Base-by-base conservation (phyloP, 2,329 filamentous ascomycete species). In the Aaosphaeria arxii region DNA sequence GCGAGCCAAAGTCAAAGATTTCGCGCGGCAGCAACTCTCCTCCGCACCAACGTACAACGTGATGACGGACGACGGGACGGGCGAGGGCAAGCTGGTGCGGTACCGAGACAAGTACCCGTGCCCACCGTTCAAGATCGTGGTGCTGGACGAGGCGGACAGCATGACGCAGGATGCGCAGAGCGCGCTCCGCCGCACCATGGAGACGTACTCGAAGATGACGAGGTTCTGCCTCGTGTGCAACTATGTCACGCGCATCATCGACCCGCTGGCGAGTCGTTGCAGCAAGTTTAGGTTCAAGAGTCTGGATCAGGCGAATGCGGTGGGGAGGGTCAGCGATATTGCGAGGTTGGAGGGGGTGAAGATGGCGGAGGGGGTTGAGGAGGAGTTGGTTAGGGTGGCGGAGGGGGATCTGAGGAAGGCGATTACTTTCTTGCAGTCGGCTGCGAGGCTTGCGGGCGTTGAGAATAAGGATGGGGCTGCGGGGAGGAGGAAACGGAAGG, bases 131-230 rank as follows among this genome's bases (percentile, higher is more conserved):
- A 99, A 99, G 76, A 96, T 99, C 67, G 92, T 99, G 66, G 90
- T 99, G 52, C 84, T 99, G 50, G 94, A 99, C 72, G 94, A 99
- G 75, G 94, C 94, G 58, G 94, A 99, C 70, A 94, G 88, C 58
- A 97, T 99, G 92, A 99, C 94, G 36, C 92, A 97, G 71, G 95
- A 99, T 73, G 94, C 94, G 9, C 94, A 99, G 76, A 89, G 85
- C 51, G 94, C 95, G 5, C 78, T 99, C 48, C 82, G 94, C 56
- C 82, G 95, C 46, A 99, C 94, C 1, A 99, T 99, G 94, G 94
- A 99, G 75, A 95, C 91, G 41, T 97, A 97, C 72, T 89, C 84
- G 70, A 91, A 91, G 64, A 96, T 97, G 72, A 99, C 94, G 2
- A 82, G 94, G 11, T 99, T 99, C 72, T 97, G 94, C 67, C 78